A percentile compares a stretch with the other conserved stretches of the same genome.
Evolutionary conservation across 176 grass and related monocot species (phyloP).

Genomic region (Chloris gayana): DNA sequence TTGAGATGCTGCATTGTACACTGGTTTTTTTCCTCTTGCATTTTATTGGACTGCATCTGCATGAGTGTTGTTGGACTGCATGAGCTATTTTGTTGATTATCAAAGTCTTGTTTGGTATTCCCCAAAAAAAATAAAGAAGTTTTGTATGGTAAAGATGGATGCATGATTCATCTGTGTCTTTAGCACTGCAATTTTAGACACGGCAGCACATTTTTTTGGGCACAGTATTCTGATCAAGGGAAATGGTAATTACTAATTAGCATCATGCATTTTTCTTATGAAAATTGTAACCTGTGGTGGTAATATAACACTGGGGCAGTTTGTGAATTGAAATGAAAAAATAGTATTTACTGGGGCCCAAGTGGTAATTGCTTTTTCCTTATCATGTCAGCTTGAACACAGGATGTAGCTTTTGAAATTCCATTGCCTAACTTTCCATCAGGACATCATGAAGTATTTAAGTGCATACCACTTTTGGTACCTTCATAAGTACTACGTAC

Average conservation of each 20-base stretch:
- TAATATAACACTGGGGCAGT: neutral
- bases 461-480: neutral
- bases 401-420: neutral
- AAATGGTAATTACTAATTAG: neutral
- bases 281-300: neutral
- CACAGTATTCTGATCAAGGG: neutral
- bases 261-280: neutral
- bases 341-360: neutral
- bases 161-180: neutral
- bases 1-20: conserved; percentile 21
- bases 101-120: neutral
- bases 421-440: neutral
- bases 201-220: neutral
- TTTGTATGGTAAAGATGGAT: neutral
- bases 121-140: no score
- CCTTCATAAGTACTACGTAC: neutral
- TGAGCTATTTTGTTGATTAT: neutral
- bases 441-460: neutral
- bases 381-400: neutral
- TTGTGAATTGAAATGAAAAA: neutral
- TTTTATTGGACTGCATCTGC: neutral
- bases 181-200: neutral
- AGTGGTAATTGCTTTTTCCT: neutral
- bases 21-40: neutral
- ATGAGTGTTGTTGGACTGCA: neutral